A percentile compares a stretch with the other conserved stretches of the same genome.
Evolutionary conservation across 495 filamentous ascomycete species (phyloP).

Genomic region (Cenococcum geophilum): DNA sequence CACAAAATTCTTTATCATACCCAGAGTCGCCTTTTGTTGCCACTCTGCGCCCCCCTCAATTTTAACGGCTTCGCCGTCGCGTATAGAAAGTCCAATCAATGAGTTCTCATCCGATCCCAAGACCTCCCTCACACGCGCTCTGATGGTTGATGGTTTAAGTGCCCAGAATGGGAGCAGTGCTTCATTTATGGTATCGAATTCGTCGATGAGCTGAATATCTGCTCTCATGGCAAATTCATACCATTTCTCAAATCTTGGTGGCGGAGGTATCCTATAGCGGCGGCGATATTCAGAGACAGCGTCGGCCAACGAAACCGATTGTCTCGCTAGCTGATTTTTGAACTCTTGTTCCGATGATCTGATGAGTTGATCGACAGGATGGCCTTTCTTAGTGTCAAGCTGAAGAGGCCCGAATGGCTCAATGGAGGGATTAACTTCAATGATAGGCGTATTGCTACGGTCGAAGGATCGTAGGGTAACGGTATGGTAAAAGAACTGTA

Average conservation of each 20-base stretch:
- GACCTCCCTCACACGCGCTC: constrained; percentile 39
- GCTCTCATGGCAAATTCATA: constrained; percentile 61
- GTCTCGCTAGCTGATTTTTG: constrained; percentile 44
- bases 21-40: constrained; percentile 36
- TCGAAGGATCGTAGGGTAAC: background rate
- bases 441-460: background rate
- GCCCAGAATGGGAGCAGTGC: constrained; percentile 72
- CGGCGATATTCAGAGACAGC: constrained; percentile 56
- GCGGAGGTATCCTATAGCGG: constrained; percentile 52
- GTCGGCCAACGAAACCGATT: constrained; percentile 45
- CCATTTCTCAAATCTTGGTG: constrained; percentile 65
- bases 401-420: constrained; percentile 26
- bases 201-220: constrained; percentile 63
- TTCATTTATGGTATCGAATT: constrained; percentile 66
- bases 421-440: constrained; percentile 6
- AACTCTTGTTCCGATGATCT: constrained; percentile 45
- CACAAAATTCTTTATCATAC: constrained; percentile 62
- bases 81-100: constrained; percentile 35
- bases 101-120: constrained; percentile 34
- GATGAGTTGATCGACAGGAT: constrained; percentile 51
- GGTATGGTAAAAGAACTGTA: constrained; percentile 2
- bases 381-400: constrained; percentile 32
- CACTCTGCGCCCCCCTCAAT: constrained; percentile 51
- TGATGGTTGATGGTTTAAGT: constrained; percentile 54
- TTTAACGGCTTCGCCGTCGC: constrained; percentile 43